phyloP scores from a whole-genome alignment of 2,329 filamentous ascomycete species.

The Thelonectria rubi region DNA sequence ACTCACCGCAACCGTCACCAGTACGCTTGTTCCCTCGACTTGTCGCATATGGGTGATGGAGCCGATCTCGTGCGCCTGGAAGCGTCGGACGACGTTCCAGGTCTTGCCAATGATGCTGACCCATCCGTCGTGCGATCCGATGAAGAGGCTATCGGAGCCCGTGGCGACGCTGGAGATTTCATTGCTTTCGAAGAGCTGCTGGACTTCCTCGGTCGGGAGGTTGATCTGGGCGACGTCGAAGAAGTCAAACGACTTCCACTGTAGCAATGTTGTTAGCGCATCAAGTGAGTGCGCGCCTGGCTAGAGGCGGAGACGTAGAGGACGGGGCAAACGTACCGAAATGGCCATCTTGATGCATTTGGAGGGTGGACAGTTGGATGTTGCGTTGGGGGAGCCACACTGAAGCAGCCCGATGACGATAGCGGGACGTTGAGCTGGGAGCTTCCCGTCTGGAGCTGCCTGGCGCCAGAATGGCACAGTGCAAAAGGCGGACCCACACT shows the following conservation, averaged over 20 bases:
- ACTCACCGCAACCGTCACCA: conserved; percentile 79
- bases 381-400: conserved; percentile 30
- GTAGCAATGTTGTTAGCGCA: conserved; percentile 23
- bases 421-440: conserved; percentile 42
- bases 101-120: conserved; percentile 87
- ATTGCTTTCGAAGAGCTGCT: conserved; percentile 80
- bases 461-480: conserved; percentile 41
- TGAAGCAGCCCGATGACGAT: conserved; percentile 45
- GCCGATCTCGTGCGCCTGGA: conserved; percentile 83
- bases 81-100: conserved; percentile 88
- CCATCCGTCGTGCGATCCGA: conserved; percentile 84
- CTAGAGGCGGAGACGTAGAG: background rate
- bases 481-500: conserved; percentile 12
- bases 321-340: conserved; percentile 40
- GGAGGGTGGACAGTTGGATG: conserved; percentile 32
- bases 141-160: conserved; percentile 87
- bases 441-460: conserved; percentile 30
- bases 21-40: conserved; percentile 83
- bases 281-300: background rate
- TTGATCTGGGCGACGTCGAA: conserved; percentile 92
- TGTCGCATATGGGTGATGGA: conserved; percentile 93
- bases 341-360: conserved; percentile 48
- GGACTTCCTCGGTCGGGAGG: conserved; percentile 80
- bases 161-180: conserved; percentile 86
- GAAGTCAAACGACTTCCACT: conserved; percentile 99